Base-by-base conservation (phyloP, 768 basidiomycete genomes). In the Rhizopogon vinicolor region DNA sequence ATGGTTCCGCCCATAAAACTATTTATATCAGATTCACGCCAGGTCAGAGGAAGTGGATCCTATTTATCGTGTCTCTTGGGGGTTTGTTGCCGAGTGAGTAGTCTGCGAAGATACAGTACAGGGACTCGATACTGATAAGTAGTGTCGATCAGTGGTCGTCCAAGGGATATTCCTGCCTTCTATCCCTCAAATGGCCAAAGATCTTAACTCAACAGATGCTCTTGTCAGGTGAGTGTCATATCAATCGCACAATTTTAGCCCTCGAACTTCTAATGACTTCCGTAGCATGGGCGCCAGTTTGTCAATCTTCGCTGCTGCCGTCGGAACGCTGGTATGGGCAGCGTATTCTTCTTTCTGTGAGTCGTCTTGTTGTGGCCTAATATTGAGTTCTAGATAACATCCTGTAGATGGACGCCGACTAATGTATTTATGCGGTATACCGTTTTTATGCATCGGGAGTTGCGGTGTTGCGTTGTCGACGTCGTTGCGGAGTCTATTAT, bases 91-190 rank as follows among this genome's bases (percentile, higher is more conserved):
- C 81, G 39, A 71, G 87, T 87, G 62, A 50, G 77, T 67, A 31
- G 35, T 37, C 3, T n/a, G 16, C 45, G 3, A 16, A n/a, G 9
- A 43, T 29, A 8, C 3, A 22, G 16, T 48, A n/a, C 31, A 14
- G 18, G n/a, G 7, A 16, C n/a, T 0, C 18, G n/a, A 19, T 13
- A 16, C 29, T 28, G 3, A 52, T 14, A 4, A 14, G 7, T 5
- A 5, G 25, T 51, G 10, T 33, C 31, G 9, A 33, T 33, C 31
- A n/a, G 37, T 40, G 29, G 22, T 42, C n/a, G 81, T 85, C 0
- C 75, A 80, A 7, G 83, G 81, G 0, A 79, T 82, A 0, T 87
- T 90, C 63, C 74, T 87, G 0, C 87, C 87, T 0, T 80, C 82
- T 0, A 85, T 90, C 50, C 85, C 86, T 0, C 76, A 85, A 45